These are phyloP conservation scores for Tephrocybe sp. DNA, from an alignment of 768 basidiomycete genomes.

Conservation along the genomic window DNA sequence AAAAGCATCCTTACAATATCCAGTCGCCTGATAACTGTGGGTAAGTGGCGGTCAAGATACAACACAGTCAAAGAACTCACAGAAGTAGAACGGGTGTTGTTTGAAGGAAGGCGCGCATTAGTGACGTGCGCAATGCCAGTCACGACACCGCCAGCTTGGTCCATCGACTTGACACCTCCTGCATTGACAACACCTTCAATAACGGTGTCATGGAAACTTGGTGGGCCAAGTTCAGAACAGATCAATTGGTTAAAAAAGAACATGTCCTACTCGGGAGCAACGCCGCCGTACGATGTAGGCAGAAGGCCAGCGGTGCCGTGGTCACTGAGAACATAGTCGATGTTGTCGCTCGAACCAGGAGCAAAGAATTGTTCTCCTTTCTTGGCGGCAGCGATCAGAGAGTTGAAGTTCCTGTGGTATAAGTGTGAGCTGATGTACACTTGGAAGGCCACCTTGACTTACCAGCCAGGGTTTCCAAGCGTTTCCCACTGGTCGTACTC, in stretches of 20 bases:
- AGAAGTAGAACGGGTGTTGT: conserved; percentile 1
- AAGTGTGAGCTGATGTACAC: background rate
- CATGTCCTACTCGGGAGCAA: too few species aligned
- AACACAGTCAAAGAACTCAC: background rate
- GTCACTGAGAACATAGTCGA: conserved; percentile 1
- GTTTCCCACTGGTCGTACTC: too few species aligned
- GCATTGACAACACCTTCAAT: background rate
- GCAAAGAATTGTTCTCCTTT: conserved; percentile 1
- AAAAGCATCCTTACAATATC: background rate
- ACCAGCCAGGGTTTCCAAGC: conserved; percentile 3
- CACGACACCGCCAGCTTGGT: background rate
- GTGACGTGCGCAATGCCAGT: conserved; percentile 3
- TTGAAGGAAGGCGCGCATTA: conserved; percentile 1
- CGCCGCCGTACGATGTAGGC: too few species aligned
- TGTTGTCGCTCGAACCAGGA: background rate
- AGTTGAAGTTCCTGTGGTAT: background rate
- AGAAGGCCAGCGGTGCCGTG: background rate
- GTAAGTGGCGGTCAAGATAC: background rate
- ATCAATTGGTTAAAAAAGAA: background rate
- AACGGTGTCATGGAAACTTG: too few species aligned
- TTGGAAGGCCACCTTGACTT: background rate
- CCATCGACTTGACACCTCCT: background rate
- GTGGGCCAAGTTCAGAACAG: too few species aligned
- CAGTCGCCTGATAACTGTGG: background rate
- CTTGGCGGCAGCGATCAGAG: background rate